Conservation (phyloP, 2,329 filamentous ascomycete species). For the Hymenoscyphus albidus region DNA sequence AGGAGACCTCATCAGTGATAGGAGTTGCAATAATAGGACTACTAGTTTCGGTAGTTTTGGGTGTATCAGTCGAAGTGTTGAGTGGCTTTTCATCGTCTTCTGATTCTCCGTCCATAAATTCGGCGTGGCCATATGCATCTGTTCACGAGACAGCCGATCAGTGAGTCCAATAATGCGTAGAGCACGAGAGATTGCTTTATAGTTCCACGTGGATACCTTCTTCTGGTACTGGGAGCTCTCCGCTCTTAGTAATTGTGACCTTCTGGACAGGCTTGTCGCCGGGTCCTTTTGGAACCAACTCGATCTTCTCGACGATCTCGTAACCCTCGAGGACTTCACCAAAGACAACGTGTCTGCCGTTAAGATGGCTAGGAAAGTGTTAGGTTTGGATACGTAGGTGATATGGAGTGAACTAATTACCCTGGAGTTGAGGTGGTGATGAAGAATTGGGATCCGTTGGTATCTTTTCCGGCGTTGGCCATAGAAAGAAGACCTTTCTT, state of each 20-base stretch:
- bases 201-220: slow-evolving; percentile 94
- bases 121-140: slow-evolving; percentile 33
- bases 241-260: slow-evolving; percentile 78
- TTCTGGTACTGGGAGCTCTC: slow-evolving; percentile 75
- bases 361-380: slow-evolving; percentile 60
- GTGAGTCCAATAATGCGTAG: slow-evolving; percentile 25
- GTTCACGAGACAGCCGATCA: slow-evolving; percentile 31
- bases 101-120: slow-evolving; percentile 31
- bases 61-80: slow-evolving; percentile 14
- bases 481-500: slow-evolving; percentile 81
- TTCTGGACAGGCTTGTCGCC: slow-evolving; percentile 66
- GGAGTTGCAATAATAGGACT: slow-evolving; percentile 23
- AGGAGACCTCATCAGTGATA: slow-evolving; percentile 22
- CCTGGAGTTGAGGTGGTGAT: slow-evolving; percentile 78
- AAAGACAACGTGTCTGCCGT: slow-evolving; percentile 82
- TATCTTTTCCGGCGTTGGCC: slow-evolving; percentile 82
- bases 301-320: slow-evolving; percentile 74
- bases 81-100: slow-evolving; percentile 26
- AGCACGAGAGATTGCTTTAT: slow-evolving; percentile 47
- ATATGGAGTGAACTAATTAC: slow-evolving; percentile 44
- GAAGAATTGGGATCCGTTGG: slow-evolving; percentile 88
- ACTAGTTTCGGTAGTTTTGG: slow-evolving; percentile 16
- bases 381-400: slow-evolving; percentile 14
- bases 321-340: slow-evolving; percentile 85
- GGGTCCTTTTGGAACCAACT: slow-evolving; percentile 61